phyloP scores from a whole-genome alignment of 2,329 filamentous ascomycete genomes.

The Fusarium sp. region DNA sequence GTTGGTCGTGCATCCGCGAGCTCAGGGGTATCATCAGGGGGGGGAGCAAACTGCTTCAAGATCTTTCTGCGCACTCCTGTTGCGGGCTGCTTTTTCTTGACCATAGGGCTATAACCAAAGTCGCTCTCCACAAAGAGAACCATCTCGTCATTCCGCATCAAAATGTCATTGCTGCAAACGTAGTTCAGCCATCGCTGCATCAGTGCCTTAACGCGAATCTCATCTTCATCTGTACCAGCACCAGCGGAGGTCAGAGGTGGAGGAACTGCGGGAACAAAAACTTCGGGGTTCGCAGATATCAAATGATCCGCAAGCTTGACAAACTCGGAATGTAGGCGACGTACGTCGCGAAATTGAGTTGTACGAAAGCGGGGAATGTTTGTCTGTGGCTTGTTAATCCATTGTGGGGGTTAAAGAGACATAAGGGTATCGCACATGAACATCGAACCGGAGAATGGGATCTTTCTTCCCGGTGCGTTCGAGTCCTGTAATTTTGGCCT shows the following conservation, averaged over 20 bases:
- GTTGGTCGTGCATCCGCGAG: conserved; percentile 88
- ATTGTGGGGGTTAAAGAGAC: not conserved
- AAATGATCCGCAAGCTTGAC: conserved; percentile 95
- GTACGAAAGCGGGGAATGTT: conserved; percentile 98
- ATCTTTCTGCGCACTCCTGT: conserved; percentile 96
- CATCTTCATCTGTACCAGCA: conserved; percentile 95
- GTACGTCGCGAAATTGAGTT: conserved; percentile 97
- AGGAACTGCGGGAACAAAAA: conserved; percentile 92
- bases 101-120: conserved; percentile 96
- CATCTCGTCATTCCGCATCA: conserved; percentile 97
- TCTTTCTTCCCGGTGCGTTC: conserved; percentile 97
- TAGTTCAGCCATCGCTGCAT: conserved; percentile 97
- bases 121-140: conserved; percentile 99
- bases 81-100: conserved; percentile 95
- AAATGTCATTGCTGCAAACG: conserved; percentile 89
- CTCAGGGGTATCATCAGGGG: conserved; percentile 96
- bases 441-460: conserved; percentile 92
- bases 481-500: conserved; percentile 93
- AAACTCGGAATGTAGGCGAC: conserved; percentile 95
- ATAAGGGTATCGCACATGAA: conserved; percentile 75
- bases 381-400: conserved; percentile 71
- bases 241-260: conserved; percentile 95
- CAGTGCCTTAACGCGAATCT: conserved; percentile 85
- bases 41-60: conserved; percentile 97
- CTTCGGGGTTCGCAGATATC: conserved; percentile 97